Evolutionary conservation across 2,329 filamentous ascomycete genomes (phyloP).

Genomic region (Talaromyces rugulosus): DNA sequence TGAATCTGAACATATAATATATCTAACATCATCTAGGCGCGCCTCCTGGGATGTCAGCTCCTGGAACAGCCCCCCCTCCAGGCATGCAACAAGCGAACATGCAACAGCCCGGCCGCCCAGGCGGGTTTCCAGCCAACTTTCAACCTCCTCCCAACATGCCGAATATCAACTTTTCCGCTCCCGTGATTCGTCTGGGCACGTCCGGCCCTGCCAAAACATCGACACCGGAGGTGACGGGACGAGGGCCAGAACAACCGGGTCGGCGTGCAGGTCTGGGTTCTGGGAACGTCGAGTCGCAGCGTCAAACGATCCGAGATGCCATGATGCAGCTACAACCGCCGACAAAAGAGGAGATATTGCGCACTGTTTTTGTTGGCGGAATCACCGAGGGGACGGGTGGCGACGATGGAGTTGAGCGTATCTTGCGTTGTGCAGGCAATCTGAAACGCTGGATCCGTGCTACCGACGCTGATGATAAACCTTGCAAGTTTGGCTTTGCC

Average conservation of each 20-base stretch:
- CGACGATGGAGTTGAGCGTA: conserved; percentile 72
- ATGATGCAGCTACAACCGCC: conserved; percentile 73
- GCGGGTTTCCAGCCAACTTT: conserved; percentile 75
- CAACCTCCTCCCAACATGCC: conserved; percentile 88
- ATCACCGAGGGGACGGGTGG: conserved; percentile 74
- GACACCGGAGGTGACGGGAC: conserved; percentile 43
- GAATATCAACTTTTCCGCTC: conserved; percentile 97
- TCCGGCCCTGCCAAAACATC: conserved; percentile 60
- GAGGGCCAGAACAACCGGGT: conserved; percentile 40
- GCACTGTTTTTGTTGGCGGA: conserved; percentile 84
- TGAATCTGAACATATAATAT: conserved; percentile 4
- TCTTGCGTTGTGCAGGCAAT: conserved; percentile 72
- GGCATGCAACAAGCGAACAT: conserved; percentile 72
- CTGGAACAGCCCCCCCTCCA: conserved; percentile 73
- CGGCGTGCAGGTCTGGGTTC: conserved; percentile 58
- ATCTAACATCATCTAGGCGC: conserved; percentile 49
- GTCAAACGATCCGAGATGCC: conserved; percentile 63
- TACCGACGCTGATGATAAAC: conserved; percentile 73
- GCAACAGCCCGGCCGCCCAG: conserved; percentile 74
- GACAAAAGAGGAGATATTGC: conserved; percentile 82
- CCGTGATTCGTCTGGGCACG: conserved; percentile 89
- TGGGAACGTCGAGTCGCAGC: conserved; percentile 60
- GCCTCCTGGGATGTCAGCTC: conserved; percentile 74
- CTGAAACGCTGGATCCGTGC: conserved; percentile 82
- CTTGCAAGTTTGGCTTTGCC: conserved; percentile 87